Base-by-base conservation (phyloP, 164 flowering plant species). In the Warburgia ugandensis region DNA sequence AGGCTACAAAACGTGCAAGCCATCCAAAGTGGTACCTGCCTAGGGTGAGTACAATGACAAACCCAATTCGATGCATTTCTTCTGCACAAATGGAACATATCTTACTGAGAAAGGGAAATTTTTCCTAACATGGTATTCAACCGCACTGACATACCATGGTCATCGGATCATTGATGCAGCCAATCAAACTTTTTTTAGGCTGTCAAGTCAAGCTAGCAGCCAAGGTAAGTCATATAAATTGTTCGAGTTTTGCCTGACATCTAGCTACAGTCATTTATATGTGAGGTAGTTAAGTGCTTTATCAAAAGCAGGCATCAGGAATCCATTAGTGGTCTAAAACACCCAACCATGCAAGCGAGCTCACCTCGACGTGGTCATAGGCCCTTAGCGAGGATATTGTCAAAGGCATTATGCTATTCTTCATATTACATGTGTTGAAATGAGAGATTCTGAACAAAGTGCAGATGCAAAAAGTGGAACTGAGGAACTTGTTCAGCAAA, bases 161-260 rank as follows among this genome's bases (percentile, higher is more conserved):
- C 95, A 87, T 75, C 78, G 80, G 63, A 81, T 87, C 57, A 79
- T 91, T 14, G 96, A 77, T 17, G 87, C 77, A 73, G 96, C 94
- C 58, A 91, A 80, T 40, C 61, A 71, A 62, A 60, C 52, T 11
- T 90, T 90, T 62, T n/a, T 62, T 59, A 6, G 96, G 94, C 29
- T 79, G 71, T 53, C 78, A 68, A 64, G 73, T 81, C 67, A 80
- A 71, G 62, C 52, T 89, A 49, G 84, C 97, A 56, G 79, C 84
- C 1, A 89, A 86, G 65, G 97, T 77, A 73, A 64, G 59, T 52
- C 29, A 27, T 29, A 28, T 6, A 13, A 30, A 25, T 25, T 13
- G 11, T 45, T 45, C 13, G 17, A 26, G 27, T 22, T 25, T 12
- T 23, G 21, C 4, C n/a, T 17, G 14, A 22, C 26, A 1, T 44